Evolutionary conservation across 164 flowering plant species (phyloP).

Genomic region (Tetrastigma voinierianum): DNA sequence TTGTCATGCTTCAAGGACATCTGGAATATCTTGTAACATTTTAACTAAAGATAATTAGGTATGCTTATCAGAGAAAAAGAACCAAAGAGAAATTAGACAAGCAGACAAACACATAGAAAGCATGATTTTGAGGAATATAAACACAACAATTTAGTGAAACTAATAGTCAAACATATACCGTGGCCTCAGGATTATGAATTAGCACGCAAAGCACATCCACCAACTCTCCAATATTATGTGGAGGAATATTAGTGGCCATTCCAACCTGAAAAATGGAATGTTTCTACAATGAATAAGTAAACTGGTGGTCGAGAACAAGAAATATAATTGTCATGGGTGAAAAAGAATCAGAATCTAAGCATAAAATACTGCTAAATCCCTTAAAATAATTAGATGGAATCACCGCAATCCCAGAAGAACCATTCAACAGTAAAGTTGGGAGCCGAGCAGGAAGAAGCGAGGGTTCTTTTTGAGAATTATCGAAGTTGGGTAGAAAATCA

Average conservation of each 20-base stretch:
- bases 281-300: not conserved
- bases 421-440: slow-evolving; percentile 84
- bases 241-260: slow-evolving; percentile 99
- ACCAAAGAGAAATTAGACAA: too few relatives aligned
- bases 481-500: slow-evolving; percentile 92
- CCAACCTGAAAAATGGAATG: slow-evolving; percentile 65
- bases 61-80: too few relatives aligned
- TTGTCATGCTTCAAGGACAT: too few relatives aligned
- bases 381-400: slow-evolving; percentile 6
- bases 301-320: not conserved
- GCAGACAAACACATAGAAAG: too few relatives aligned
- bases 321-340: not conserved
- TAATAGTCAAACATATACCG: slow-evolving; percentile 37
- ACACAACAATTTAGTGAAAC: not conserved
- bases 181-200: slow-evolving; percentile 88
- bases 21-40: too few relatives aligned
- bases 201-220: slow-evolving; percentile 89
- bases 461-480: slow-evolving; percentile 92
- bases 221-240: slow-evolving; percentile 98
- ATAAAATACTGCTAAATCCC: not conserved
- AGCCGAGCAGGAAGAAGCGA: slow-evolving; percentile 88
- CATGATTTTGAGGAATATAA: too few relatives aligned
- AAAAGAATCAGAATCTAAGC: not conserved
- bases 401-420: slow-evolving; percentile 98
- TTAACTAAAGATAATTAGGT: too few relatives aligned